Evolutionary conservation across 805 yeast genomes (phyloP), one percentile per base, ranked within the genome.

Genomic region (Priceomyces medius): DNA sequence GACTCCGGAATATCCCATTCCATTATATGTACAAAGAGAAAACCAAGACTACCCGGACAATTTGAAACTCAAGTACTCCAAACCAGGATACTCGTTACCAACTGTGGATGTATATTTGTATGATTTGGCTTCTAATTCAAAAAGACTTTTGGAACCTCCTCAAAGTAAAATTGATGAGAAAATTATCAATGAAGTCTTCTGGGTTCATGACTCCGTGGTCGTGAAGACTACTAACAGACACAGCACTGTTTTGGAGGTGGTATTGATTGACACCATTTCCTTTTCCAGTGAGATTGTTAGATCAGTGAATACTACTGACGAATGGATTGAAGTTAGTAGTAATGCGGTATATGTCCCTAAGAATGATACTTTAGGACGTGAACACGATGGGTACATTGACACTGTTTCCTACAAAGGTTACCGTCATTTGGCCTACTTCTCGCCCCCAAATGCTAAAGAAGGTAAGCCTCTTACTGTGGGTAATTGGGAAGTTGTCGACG

Each of bases 401-500:
- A 75, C 90, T 1, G 71, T 80, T 10, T 79, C 75, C 13, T 71
- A 68, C 24, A 68, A 78, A 45, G 83, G 85, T 0, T 83, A 61
- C 57, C 78, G 76, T 46, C 99, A 93, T 61, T 68, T 93, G 47
- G 98, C 89, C 0, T 90, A 85, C 61, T 93, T 80, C 58, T 69
- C 86, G 2, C 93, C 96, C 4, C 79, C 88, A 2, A 54, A 62
- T 4, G 56, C 74, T 24, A 51, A 63, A 0, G 54, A 59, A 3
- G 80, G 80, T 1, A 69, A 74, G 19, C 59, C 83, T 4, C 58
- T 84, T 17, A 73, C 95, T 5, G 43, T 51, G 1, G 99, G 99
- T 5, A 64, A 75, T 0, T 93, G 96, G 96, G 99, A 93, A 61
- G 95, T 93, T n/a, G 85, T 78, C 20, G 76, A 50, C 34, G 64